Evolutionary conservation across 345 rosid species (phyloP), one percentile per base, ranked within the genome.

Genomic region (Clausena lansium): DNA sequence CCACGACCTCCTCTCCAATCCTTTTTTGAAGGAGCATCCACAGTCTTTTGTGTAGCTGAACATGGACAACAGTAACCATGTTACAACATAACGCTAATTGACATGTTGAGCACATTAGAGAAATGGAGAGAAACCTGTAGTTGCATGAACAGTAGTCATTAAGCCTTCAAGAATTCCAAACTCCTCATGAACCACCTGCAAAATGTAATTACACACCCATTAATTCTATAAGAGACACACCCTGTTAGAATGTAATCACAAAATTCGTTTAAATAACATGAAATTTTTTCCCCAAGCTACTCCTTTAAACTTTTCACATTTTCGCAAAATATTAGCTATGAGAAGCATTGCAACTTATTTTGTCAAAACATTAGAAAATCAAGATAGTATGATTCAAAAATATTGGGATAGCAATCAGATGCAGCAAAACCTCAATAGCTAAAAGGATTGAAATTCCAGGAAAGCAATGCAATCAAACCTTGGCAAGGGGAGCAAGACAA

Each of bases 1-100:
- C 98, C 99, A 57, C 98, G 90, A 24, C 99, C 99, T 52, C 99
- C 99, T 85, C 98, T 83, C 99, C 99, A 97, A 83, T 97, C 99
- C 87, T 97, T 97, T 94, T 82, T 91, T 35, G 99, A 97, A 69
- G 98, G 98, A 30, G 98, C 98, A 85, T 97, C 99, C 24, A 97
- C 99, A 39, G 99, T 89, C 85, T 97, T 97, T 80, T 97, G 99
- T 61, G 98, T 97, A 39, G 99, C 99, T 97, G 90, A 73, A 86
- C 66, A 76, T 67, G 27, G 66, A 67, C 80, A 66, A 80, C 5
- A 52, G 77, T 7, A 52, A 84, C 38, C 73, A 73, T 35, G 58
- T 84, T 71, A 30, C 19, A 6, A 61, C 10, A 35, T 35, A 9
- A 24, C 4, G 35, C 32, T 71, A 55, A 22, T 62, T 32, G 22